These are phyloP conservation scores for Chaetomium strumarium DNA, from an alignment of 2,329 filamentous ascomycete genomes.

Conservation along the genomic window DNA sequence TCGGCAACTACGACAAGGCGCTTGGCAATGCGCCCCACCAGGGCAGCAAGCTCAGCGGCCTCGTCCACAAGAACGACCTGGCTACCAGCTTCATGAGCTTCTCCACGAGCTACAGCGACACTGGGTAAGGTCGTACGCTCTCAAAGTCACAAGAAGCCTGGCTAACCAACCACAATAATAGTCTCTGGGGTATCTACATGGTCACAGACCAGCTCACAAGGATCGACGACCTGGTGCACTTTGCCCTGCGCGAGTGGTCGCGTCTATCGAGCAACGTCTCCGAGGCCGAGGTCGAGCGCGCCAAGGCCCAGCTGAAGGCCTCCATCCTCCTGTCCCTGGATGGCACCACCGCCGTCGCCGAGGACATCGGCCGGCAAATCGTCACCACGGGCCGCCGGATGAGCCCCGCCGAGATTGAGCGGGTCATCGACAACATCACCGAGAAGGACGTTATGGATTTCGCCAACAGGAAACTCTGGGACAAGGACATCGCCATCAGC, in stretches of 20 bases:
- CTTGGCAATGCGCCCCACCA: constrained; percentile 97
- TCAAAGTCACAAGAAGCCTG: not conserved
- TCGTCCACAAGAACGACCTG: constrained; percentile 88
- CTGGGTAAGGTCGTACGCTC: constrained; percentile 61
- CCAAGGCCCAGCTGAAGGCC: constrained; percentile 98
- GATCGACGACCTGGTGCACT: constrained; percentile 95
- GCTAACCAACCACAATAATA: constrained; percentile 34
- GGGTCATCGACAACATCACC: constrained; percentile 78
- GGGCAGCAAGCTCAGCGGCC: constrained; percentile 94
- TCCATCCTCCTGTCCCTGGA: constrained; percentile 95
- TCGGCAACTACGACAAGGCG: constrained; percentile 99
- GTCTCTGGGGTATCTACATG: constrained; percentile 99
- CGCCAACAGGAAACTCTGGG: constrained; percentile 91
- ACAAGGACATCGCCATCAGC: constrained; percentile 90
- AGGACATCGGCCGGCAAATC: constrained; percentile 98
- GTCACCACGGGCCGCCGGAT: constrained; percentile 93
- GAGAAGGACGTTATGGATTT: constrained; percentile 98
- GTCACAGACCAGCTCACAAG: constrained; percentile 82
- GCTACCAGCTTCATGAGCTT: constrained; percentile 99
- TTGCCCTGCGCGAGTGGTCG: constrained; percentile 96
- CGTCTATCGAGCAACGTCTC: constrained; percentile 84
- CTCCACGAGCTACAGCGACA: constrained; percentile 98
- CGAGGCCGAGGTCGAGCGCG: constrained; percentile 89
- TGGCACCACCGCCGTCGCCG: constrained; percentile 92
- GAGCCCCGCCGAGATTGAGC: constrained; percentile 90